A percentile compares a stretch with the other conserved stretches of the same genome.
Conservation (phyloP, 192 early-diverging fungal species). For the Umbelopsis ramanniana region DNA sequence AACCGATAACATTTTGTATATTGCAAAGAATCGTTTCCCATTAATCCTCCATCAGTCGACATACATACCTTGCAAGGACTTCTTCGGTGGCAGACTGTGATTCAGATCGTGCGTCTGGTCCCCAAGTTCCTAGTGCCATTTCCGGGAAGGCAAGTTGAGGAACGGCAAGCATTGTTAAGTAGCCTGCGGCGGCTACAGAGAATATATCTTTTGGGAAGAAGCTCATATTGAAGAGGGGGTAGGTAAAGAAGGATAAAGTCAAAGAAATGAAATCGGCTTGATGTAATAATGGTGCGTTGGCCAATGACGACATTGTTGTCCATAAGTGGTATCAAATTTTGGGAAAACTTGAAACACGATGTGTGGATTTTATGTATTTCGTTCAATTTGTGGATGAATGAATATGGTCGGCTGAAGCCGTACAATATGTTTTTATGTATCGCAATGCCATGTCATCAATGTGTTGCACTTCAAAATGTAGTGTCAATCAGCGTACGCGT, state of each 20-base stretch:
- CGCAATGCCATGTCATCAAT: no score
- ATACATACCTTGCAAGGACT: constrained; percentile 16
- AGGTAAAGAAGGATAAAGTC: background rate
- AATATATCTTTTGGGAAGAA: constrained; percentile 27
- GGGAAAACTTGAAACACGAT: background rate
- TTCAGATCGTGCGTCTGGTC: constrained; percentile 14
- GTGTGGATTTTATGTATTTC: background rate
- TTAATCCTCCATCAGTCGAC: no score
- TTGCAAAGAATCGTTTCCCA: no score
- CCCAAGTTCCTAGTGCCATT: constrained; percentile 23
- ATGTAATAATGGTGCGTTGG: background rate
- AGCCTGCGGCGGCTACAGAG: constrained; percentile 22
- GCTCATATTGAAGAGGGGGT: background rate
- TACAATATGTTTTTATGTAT: no score
- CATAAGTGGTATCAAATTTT: background rate
- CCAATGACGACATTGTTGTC: background rate
- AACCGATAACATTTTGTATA: no score
- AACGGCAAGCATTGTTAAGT: constrained; percentile 18
- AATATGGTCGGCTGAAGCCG: background rate
- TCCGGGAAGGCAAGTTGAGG: constrained; percentile 23
- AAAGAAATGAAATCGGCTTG: background rate
- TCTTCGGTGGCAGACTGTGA: constrained; percentile 20
- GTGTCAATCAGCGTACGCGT: no score
- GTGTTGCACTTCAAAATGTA: no score
- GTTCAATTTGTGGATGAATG: background rate